Base-by-base conservation (phyloP, 176 grass and related monocot species). In the Avena eriantha region DNA sequence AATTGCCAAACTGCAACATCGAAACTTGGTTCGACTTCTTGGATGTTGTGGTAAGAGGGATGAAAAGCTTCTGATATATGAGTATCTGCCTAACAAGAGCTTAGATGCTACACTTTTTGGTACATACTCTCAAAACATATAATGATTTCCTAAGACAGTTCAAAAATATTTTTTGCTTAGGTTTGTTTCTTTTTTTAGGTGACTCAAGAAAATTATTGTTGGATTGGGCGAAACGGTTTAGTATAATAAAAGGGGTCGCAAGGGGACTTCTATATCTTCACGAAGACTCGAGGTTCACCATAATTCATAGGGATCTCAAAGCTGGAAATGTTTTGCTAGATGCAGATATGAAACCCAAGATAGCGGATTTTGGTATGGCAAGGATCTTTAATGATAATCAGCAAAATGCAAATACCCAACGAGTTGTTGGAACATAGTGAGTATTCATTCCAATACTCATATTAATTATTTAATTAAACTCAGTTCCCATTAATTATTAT, bases 331-430 rank as follows among this genome's bases (percentile, higher is more conserved):
- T 93, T 71, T 80, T 93, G 33, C 56, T 93, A 9, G 92, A 93
- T 47, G 81, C 18, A 43, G 67, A 79, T 5, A 89, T 88, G 86
- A 90, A 69, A 17, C 92, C 92, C 0, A 93, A 91, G 61, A 91
- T 93, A 83, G 59, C 86, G 0, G 89, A 93, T n/a, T 91, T 93
- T 2, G 89, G 92, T 35, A 91, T 89, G 92, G 92, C 92, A 58
- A 87, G 92, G 1, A 93, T 93, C 45, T 93, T 90, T 21, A 24
- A 78, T 5, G 76, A 87, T 1, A 87, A 85, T 2, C 43, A 46
- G 43, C 43, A 46, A 46, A 46, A 46, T 46, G 43, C 43, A 46
- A 46, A 46, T 46, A 46, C 43, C 43, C 43, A 46, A 46, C 43
- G 43, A 46, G 43, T 46, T 46, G 43, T 46, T 0, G 43, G 88